Percentiles rank a stretch among this genome's conserved stretches.
phyloP scores from a whole-genome alignment of 164 flowering plant species.

The Umbellularia californica region DNA sequence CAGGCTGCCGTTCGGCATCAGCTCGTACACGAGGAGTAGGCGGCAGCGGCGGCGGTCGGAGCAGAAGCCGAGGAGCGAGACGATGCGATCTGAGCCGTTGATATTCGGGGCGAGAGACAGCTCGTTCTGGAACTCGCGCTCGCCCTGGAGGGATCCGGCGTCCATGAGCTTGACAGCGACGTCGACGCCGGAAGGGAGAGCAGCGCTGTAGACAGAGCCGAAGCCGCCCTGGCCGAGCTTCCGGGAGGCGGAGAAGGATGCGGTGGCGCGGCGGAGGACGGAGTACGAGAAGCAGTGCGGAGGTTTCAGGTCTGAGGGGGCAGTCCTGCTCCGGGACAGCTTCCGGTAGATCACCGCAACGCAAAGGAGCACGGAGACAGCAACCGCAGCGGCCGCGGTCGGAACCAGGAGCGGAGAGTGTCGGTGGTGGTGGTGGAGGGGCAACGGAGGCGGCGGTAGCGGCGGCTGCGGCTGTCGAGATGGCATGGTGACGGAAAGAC shows the following conservation, averaged over 20 bases:
- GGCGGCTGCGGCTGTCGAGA: slow-evolving; percentile 33
- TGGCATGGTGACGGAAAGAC: slow-evolving; percentile 32
- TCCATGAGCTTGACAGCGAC: slow-evolving; percentile 80
- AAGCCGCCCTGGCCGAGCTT: slow-evolving; percentile 89
- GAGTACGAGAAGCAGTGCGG: slow-evolving; percentile 59
- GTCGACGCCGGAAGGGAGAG: slow-evolving; percentile 38
- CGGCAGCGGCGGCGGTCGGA: background rate
- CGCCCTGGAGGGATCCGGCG: slow-evolving; percentile 71
- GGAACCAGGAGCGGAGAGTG: slow-evolving; percentile 15
- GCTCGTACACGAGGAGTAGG: background rate
- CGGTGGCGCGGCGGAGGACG: slow-evolving; percentile 50
- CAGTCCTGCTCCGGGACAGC: slow-evolving; percentile 53
- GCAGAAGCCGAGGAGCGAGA: background rate
- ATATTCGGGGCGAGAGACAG: slow-evolving; percentile 18
- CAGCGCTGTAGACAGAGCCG: slow-evolving; percentile 68
- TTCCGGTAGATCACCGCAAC: slow-evolving; percentile 39
- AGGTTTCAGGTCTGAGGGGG: slow-evolving; percentile 55
- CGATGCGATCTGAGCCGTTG: background rate
- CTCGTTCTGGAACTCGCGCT: slow-evolving; percentile 86
- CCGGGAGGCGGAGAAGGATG: slow-evolving; percentile 49
- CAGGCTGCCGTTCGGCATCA: slow-evolving; percentile 2
- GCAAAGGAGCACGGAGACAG: slow-evolving; percentile 23
- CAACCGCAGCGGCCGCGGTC: slow-evolving; percentile 27
- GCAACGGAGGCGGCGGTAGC: slow-evolving; percentile 17
- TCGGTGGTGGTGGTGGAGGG: slow-evolving; percentile 18